Percentiles rank a stretch among this genome's conserved stretches.
Evolutionary conservation across 177 flowering plant genomes (phyloP).

Genomic region (Vitis hybrid): DNA sequence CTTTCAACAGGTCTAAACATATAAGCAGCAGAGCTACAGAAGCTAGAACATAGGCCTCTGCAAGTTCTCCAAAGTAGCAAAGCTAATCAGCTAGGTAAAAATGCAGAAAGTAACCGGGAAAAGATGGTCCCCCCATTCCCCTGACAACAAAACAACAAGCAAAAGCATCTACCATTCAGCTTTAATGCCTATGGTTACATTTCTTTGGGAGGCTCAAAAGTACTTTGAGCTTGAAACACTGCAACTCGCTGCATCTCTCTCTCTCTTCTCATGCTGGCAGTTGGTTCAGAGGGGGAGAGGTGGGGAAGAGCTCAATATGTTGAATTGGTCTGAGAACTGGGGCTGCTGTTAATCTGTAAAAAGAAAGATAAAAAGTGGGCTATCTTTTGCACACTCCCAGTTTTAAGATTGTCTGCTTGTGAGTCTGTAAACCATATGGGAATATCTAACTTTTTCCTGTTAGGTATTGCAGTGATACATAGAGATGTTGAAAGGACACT

Average conservation of each 20-base stretch:
- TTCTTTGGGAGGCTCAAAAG: slow-evolving; percentile 53
- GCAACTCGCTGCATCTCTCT: slow-evolving; percentile 15
- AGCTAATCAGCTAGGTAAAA: slow-evolving; percentile 31
- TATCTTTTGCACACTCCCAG: slow-evolving; percentile 54
- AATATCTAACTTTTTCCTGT: slow-evolving; percentile 35
- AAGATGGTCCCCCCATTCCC: slow-evolving; percentile 59
- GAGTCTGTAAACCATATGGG: slow-evolving; percentile 29
- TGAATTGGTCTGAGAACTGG: slow-evolving; percentile 20
- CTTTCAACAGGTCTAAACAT: slow-evolving; percentile 14
- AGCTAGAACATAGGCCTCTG: slow-evolving; percentile 37
- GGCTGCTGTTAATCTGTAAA: slow-evolving; percentile 20
- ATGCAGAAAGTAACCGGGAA: slow-evolving; percentile 26
- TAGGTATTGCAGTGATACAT: slow-evolving; percentile 21
- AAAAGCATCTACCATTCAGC: slow-evolving; percentile 41
- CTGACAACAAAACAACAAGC: slow-evolving; percentile 41
- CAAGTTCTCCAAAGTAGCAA: slow-evolving; percentile 31
- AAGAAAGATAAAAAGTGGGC: slow-evolving; percentile 40
- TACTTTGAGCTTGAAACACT: slow-evolving; percentile 19
- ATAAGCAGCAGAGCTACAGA: slow-evolving; percentile 30
- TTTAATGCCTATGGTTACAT: slow-evolving; percentile 36
- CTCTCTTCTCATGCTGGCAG: slow-evolving; percentile 11
- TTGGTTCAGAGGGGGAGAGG: slow-evolving; percentile 7
- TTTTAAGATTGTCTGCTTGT: slow-evolving; percentile 43
- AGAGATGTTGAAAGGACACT: slow-evolving; percentile 45
- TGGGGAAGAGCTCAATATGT: slow-evolving; percentile 11